Evolutionary conservation across 768 basidiomycete species (phyloP), one percentile per base, ranked within the genome.

Genomic region (Lentinula lateritia): DNA sequence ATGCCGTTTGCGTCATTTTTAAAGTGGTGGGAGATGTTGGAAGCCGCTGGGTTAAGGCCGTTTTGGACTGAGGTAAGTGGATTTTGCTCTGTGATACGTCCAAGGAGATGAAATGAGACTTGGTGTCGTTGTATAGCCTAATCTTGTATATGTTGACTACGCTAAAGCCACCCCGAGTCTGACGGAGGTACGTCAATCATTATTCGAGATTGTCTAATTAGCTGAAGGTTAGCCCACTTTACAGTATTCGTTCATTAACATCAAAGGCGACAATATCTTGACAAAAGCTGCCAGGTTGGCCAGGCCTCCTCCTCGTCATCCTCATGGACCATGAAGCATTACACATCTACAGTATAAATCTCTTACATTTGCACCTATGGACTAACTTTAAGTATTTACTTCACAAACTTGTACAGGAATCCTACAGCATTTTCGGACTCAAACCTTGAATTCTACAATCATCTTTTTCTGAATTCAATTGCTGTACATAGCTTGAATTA

Each of bases 11-110:
- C 73, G 0, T 78, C 85, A 60, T 83, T 86, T 69, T 73, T 87
- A n/a, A 67, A 69, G 23, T 90, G 86, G 86, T 91, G 88, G 88
- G 80, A 86, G 71, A 76, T 76, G 69, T 74, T 91, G 20, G 89
- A 91, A 72, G 73, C 71, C 6, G 85, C 84, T 2, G 89, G 89
- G 0, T 73, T 91, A 43, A 76, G 89, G 34, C 87, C 89, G 3
- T 90, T 91, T 75, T 88, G 83, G 78, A 84, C 83, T 5, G 88
- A 90, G 74, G 76, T 75, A 36, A 32, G 73, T 58, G 41, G 9
- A 2, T 36, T 10, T 41, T 5, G 34, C 10, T 9, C 46, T 20
- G 6, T 10, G n/a, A 18, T 48, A 23, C 23, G 10, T 16, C 12
- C 18, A 23, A 20, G 18, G 32, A 0, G 8, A 23, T 42, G 55